A percentile compares a stretch with the other conserved stretches of the same genome.
phyloP scores from a whole-genome alignment of 345 rosid genomes.

The Eucalyptus tenuipes region DNA sequence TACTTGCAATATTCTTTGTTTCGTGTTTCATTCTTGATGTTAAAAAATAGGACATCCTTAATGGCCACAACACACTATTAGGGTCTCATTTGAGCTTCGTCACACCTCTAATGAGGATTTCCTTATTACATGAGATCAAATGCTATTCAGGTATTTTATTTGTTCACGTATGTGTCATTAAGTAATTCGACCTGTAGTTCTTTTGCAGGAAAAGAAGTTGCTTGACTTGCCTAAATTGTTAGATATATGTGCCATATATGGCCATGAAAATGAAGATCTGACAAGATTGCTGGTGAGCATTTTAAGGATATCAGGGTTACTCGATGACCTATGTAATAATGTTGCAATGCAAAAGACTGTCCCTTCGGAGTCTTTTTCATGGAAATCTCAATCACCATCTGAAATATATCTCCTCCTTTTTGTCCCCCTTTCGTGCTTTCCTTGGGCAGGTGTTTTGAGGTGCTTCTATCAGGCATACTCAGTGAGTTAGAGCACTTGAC shows the following conservation, averaged over 20 bases:
- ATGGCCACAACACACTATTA: neutral
- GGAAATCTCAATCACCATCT: neutral
- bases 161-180: conserved; percentile 17
- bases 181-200: conserved; percentile 44
- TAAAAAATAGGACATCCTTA: neutral
- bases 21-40: neutral
- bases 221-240: conserved; percentile 90
- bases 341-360: neutral
- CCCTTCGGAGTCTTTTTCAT: neutral
- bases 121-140: neutral
- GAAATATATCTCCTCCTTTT: neutral
- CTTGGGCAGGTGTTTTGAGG: neutral
- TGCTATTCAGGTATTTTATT: neutral
- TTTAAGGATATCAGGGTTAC: neutral
- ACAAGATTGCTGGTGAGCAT: conserved; percentile 58
- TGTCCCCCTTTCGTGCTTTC: neutral
- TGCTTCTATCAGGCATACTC: neutral
- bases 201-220: conserved; percentile 85
- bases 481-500: neutral
- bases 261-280: conserved; percentile 86
- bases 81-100: neutral
- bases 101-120: neutral
- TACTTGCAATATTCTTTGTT: neutral
- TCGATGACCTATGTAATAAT: neutral
- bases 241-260: conserved; percentile 86